Base-by-base conservation (phyloP, 2,329 filamentous ascomycete species). In the Botryotinia calthae region DNA sequence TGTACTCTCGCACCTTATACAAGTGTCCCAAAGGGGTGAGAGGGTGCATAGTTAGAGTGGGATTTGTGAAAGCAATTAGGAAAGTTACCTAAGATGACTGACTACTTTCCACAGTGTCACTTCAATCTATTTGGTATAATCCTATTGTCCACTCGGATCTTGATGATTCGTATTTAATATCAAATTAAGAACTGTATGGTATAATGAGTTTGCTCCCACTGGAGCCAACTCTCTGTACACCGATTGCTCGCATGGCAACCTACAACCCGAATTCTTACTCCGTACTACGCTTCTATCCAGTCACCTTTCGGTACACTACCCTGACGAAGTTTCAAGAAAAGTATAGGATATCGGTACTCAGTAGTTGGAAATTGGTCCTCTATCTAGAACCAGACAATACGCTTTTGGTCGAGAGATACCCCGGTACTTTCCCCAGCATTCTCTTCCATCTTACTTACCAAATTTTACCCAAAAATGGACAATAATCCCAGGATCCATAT, bases 261-360 rank as follows among this genome's bases (percentile, higher is more conserved):
- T 54, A n/a, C 48, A 44, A 28, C 9, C 9, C 40, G 16, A 44
- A 44, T 62, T 62, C 31, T 25, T 28, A 16, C 34, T 42, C 14
- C 14, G 59, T 40, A 4, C 62, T 22, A 22, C 20, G 22, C 18
- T 44, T 44, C 42, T 44, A 65, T 4, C 63, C 31, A 31, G 46
- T 18, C 44, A 54, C n/a, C 34, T 40, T 67, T 54, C 46, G 34
- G 46, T 20, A 54, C 34, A 54, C 51, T 28, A 28, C 25, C 14
- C 5, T 18, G 0, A 40, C 16, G 34, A 54, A 54, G n/a, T 67
- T 42, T 56, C 48, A 56, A 42, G 34, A 14, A 56, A 67, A 56
- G 48, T 12, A 37, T 42, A 56, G 18, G 48, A 67, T 56, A 7
- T 56, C 64, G 64, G 34, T 56, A 67, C 64, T 34, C 64, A 67